Base-by-base conservation (phyloP, 345 rosid genomes). In the Noccaea bulbosa region DNA sequence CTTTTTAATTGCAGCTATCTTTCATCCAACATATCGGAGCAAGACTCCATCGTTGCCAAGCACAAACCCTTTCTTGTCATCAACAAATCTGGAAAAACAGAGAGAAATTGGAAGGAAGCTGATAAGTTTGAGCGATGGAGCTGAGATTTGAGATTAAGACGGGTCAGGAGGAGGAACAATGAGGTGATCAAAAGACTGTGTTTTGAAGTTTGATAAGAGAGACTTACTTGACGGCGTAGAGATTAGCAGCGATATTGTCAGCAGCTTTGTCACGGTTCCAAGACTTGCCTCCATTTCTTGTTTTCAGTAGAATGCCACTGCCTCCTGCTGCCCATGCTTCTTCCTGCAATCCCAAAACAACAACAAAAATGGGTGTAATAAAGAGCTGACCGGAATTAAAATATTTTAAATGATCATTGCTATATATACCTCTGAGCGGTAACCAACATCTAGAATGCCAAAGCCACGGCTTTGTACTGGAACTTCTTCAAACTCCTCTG, bases 321-420 rank as follows among this genome's bases (percentile, higher is more conserved):
- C 97, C 98, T 44, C 98, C 98, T 22, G 93, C 97, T 49, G 98
- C 97, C 98, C 98, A 93, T 62, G 98, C 98, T 85, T 93, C 98
- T 52, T 89, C 96, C 97, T 91, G 75, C 69, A 73, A 15, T 70
- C 40, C 20, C 17, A 3, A 67, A 6, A 10, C 1, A 52, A 5
- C 5, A 11, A 53, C 17, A 51, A 30, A n/a, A 5, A 56, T 5
- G 20, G 47, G 4, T 24, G 44, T 69, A 5, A 39, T 69, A 5
- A 39, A 10, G 5, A 45, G 40, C 20, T 38, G 6, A 60, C 14
- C 6, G 1, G 49, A 14, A 5, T 48, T 14, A 10, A 38, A 11
- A 39, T 20, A 11, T 1, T 27, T 24, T 51, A 8, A 35, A 48
- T 62, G 37, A 61, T 45, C 37, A 30, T 11, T 0, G 17, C 0